phyloP scores from a whole-genome alignment of 805 yeast species.

The Pichia sporocuriosa region DNA sequence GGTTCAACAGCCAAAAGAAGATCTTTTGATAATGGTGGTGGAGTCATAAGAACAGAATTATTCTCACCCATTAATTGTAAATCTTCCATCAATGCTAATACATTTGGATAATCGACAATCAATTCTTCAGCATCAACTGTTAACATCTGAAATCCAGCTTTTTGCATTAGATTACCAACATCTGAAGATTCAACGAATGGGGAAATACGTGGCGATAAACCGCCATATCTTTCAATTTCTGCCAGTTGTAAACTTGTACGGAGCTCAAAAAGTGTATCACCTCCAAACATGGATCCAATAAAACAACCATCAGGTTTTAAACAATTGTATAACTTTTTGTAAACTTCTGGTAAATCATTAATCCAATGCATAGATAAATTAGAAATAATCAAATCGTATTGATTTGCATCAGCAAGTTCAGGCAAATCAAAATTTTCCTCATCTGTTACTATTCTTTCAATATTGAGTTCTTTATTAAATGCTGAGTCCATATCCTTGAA shows the following conservation, averaged over 20 bases:
- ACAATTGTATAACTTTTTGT: constrained; percentile 48
- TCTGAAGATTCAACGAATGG: constrained; percentile 77
- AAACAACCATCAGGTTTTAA: constrained; percentile 77
- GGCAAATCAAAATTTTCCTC: constrained; percentile 55
- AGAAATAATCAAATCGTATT: constrained; percentile 65
- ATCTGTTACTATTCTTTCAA: constrained; percentile 52
- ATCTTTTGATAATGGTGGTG: constrained; percentile 47
- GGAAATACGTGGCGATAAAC: constrained; percentile 72
- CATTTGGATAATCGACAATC: constrained; percentile 70
- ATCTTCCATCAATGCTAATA: constrained; percentile 60
- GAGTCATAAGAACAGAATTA: constrained; percentile 42
- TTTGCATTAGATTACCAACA: constrained; percentile 63
- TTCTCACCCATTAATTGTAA: constrained; percentile 80
- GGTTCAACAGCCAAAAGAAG: constrained; percentile 69
- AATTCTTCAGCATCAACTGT: constrained; percentile 83
- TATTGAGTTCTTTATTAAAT: constrained; percentile 38
- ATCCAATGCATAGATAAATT: constrained; percentile 79
- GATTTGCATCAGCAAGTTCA: constrained; percentile 31
- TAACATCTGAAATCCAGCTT: constrained; percentile 71
- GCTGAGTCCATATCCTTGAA: constrained; percentile 42
- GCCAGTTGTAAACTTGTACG: constrained; percentile 77
- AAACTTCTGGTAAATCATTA: constrained; percentile 68
- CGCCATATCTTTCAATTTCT: constrained; percentile 72
- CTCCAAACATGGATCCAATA: constrained; percentile 75
- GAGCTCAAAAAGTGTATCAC: constrained; percentile 78